A percentile compares a stretch with the other conserved stretches of the same genome.
These are phyloP conservation scores for Pseudoscleropodium purum DNA, from an alignment of 225 moss, liverwort and hornwort genomes.

Conservation along the genomic window DNA sequence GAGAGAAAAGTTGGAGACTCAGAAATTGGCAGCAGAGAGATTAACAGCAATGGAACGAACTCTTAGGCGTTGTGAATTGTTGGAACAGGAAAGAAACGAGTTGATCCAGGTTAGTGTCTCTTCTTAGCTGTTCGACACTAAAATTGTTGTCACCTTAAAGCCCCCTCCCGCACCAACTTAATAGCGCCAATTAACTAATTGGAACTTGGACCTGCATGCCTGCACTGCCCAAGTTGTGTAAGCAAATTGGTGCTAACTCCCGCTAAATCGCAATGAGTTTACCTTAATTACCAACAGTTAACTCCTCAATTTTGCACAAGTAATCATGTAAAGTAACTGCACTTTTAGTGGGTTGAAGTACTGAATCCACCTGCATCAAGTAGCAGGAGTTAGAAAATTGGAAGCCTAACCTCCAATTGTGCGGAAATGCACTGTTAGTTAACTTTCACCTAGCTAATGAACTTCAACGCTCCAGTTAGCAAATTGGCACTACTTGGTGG, in stretches of 20 bases:
- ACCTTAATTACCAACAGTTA: too few species aligned
- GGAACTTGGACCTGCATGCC: background rate
- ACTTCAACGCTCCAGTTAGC: background rate
- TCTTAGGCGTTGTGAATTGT: constrained; percentile 30
- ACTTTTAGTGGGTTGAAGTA: background rate
- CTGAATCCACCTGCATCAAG: background rate
- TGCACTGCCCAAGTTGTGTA: background rate
- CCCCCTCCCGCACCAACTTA: background rate
- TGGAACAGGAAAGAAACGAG: constrained; percentile 61
- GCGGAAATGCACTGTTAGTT: background rate
- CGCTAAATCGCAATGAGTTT: background rate
- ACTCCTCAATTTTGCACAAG: background rate
- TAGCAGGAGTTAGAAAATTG: too few species aligned
- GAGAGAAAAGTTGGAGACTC: constrained; percentile 62
- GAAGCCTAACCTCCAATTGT: background rate
- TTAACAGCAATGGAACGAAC: constrained; percentile 48
- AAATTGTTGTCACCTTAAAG: background rate
- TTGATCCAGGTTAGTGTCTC: constrained; percentile 18
- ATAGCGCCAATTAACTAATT: background rate
- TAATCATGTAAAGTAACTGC: background rate
- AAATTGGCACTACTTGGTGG: background rate
- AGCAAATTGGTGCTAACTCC: background rate
- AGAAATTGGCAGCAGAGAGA: constrained; percentile 66
- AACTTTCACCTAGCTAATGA: background rate
- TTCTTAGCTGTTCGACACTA: background rate